phyloP scores from a whole-genome alignment of 148 eudicot species.

The Talinum fruticosum region DNA sequence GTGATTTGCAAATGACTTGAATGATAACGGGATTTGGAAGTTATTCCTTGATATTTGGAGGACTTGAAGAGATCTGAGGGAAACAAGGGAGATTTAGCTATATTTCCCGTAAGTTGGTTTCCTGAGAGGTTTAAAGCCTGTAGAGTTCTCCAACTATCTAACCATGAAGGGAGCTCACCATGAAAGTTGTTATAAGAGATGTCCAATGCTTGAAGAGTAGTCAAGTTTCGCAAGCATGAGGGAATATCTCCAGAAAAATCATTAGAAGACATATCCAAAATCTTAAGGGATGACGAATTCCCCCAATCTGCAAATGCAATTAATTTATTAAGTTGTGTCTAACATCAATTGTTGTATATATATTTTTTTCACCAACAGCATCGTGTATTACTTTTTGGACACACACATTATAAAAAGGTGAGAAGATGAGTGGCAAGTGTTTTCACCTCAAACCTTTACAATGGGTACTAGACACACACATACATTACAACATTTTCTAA shows the following conservation, averaged over 20 bases:
- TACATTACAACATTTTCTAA: too few relatives aligned
- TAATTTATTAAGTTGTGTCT: too few relatives aligned
- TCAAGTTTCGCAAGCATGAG: neutral
- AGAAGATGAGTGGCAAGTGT: too few relatives aligned
- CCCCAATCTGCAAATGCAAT: neutral
- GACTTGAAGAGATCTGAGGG: neutral
- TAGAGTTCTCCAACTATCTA: neutral
- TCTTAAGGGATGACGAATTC: neutral
- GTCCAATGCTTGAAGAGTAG: neutral
- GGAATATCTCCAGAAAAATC: neutral
- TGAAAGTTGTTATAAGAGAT: neutral
- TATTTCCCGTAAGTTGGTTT: neutral
- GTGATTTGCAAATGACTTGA: neutral
- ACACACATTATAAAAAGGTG: too few relatives aligned
- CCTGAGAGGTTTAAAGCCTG: neutral
- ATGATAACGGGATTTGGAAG: neutral
- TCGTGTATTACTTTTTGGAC: too few relatives aligned
- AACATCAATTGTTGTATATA: too few relatives aligned
- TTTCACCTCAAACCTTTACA: too few relatives aligned
- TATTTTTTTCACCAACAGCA: too few relatives aligned
- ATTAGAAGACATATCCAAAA: neutral
- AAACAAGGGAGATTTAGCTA: neutral
- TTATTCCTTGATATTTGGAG: neutral
- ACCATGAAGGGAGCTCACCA: slow-evolving; percentile 4
- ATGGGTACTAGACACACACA: too few relatives aligned